Evolutionary conservation across 2,329 filamentous ascomycete genomes (phyloP).

Genomic region (Orbilia quercus): DNA sequence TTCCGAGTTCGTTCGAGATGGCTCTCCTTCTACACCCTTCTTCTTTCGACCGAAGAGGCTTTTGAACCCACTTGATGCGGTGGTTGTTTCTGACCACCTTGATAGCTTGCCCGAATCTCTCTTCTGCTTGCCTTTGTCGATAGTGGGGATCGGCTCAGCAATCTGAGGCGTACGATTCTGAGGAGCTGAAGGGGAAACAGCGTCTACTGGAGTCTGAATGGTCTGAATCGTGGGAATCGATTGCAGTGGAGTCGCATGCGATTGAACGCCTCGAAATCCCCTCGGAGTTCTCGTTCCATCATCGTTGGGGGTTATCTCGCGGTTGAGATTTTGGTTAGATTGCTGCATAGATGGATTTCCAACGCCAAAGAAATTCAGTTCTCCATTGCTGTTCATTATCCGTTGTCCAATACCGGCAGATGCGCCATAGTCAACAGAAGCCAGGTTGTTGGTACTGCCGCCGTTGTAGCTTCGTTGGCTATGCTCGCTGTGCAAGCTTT

Average conservation of each 20-base stretch:
- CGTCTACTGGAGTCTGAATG: constrained; percentile 58
- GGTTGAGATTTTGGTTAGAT: constrained; percentile 68
- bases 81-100: constrained; percentile 95
- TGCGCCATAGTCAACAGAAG: constrained; percentile 64
- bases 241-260: constrained; percentile 4
- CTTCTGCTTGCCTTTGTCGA: constrained; percentile 73
- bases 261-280: constrained; percentile 43
- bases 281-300: constrained; percentile 55
- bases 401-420: constrained; percentile 60
- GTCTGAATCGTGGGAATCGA: constrained; percentile 52
- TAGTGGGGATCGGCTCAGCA: constrained; percentile 67
- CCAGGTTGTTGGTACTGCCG: constrained; percentile 58
- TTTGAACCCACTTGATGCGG: constrained; percentile 80
- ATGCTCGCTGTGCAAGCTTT: constrained; percentile 48
- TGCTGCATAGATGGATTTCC: constrained; percentile 55
- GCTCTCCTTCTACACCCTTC: constrained; percentile 70
- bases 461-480: constrained; percentile 41
- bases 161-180: constrained; percentile 21
- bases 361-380: constrained; percentile 61
- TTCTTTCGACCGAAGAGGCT: constrained; percentile 73
- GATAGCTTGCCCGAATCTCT: constrained; percentile 94
- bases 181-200: constrained; percentile 58
- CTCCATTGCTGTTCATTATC: constrained; percentile 57
- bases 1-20: constrained; percentile 83
- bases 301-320: constrained; percentile 73